A percentile compares a stretch with the other conserved stretches of the same genome.
Conservation (phyloP, 805 yeast genomes). For the Kuraishia capsulata region DNA sequence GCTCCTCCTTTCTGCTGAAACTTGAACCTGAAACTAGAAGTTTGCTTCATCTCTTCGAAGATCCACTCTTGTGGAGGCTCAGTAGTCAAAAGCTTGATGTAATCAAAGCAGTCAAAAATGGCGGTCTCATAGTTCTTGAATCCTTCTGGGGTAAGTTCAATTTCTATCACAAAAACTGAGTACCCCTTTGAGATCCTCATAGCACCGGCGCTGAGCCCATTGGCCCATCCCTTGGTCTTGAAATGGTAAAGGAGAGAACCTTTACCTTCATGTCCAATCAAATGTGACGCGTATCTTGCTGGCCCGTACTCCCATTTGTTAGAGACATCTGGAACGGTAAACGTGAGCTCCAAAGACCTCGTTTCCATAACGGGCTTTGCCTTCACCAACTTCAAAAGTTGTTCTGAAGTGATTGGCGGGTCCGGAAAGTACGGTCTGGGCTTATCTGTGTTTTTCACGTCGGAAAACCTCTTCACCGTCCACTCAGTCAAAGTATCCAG, state of each 20-base stretch:
- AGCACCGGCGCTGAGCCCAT: conserved; percentile 66
- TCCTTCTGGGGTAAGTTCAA: conserved; percentile 74
- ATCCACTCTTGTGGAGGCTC: conserved; percentile 71
- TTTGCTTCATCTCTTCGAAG: conserved; percentile 64
- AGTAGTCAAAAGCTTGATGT: conserved; percentile 49
- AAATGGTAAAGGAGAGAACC: conserved; percentile 73
- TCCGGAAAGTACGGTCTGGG: conserved; percentile 35
- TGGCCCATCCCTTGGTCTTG: conserved; percentile 73
- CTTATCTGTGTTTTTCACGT: conserved; percentile 43
- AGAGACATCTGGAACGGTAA: conserved; percentile 69
- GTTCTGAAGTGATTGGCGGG: conserved; percentile 38
- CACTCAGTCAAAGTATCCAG: conserved; percentile 63
- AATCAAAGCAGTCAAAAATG: conserved; percentile 55
- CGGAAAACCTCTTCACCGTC: conserved; percentile 59
- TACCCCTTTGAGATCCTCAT: conserved; percentile 57
- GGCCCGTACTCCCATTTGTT: conserved; percentile 64
- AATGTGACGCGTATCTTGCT: conserved; percentile 61
- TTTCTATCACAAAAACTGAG: conserved; percentile 56
- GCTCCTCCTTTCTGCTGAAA: conserved; percentile 74
- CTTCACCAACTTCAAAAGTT: conserved; percentile 43
- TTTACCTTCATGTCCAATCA: conserved; percentile 86
- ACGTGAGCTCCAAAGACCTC: conserved; percentile 56
- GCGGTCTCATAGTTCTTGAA: conserved; percentile 54
- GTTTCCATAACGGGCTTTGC: conserved; percentile 82
- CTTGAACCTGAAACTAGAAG: conserved; percentile 62